phyloP scores from a whole-genome alignment of 768 basidiomycete species.

The Chalciporus pseudorubinellus region DNA sequence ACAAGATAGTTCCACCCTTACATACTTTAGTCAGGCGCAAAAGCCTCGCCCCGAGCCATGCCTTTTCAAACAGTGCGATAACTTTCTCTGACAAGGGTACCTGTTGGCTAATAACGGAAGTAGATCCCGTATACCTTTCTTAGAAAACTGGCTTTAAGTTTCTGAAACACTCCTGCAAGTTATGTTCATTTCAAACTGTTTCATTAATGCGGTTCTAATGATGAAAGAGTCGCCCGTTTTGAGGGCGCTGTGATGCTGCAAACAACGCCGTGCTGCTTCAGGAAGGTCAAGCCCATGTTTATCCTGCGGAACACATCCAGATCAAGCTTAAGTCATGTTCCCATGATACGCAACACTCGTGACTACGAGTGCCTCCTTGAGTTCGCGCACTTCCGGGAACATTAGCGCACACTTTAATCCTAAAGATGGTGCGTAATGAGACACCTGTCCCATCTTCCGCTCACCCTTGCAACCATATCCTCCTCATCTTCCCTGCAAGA shows the following conservation, averaged over 20 bases:
- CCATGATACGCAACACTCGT: not conserved
- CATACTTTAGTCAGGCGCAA: conserved; percentile 13
- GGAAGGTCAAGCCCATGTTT: conserved; percentile 6
- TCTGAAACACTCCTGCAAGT: conserved; percentile 7
- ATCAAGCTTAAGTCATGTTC: not conserved
- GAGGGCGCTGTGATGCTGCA: too few species aligned
- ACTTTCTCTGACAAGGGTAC: conserved; percentile 15
- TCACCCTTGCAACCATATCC: conserved; percentile 7
- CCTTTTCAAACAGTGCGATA: conserved; percentile 9
- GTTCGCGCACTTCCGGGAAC: conserved; percentile 8
- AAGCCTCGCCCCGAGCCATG: conserved; percentile 7
- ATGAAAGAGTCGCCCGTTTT: conserved; percentile 24
- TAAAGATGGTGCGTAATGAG: conserved; percentile 6
- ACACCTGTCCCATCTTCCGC: conserved; percentile 18
- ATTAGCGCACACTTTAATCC: conserved; percentile 11
- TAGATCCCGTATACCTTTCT: not conserved
- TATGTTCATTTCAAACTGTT: conserved; percentile 34
- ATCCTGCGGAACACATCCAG: conserved; percentile 4
- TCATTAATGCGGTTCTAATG: conserved; percentile 35
- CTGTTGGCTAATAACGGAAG: conserved; percentile 16
- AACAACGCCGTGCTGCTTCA: not conserved
- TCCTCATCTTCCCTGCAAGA: conserved; percentile 14
- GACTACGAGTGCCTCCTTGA: conserved; percentile 13
- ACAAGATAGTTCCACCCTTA: not conserved
- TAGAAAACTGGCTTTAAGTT: not conserved